phyloP scores from a whole-genome alignment of 352 stramenopile species.

The Phytophthora ramorum region DNA sequence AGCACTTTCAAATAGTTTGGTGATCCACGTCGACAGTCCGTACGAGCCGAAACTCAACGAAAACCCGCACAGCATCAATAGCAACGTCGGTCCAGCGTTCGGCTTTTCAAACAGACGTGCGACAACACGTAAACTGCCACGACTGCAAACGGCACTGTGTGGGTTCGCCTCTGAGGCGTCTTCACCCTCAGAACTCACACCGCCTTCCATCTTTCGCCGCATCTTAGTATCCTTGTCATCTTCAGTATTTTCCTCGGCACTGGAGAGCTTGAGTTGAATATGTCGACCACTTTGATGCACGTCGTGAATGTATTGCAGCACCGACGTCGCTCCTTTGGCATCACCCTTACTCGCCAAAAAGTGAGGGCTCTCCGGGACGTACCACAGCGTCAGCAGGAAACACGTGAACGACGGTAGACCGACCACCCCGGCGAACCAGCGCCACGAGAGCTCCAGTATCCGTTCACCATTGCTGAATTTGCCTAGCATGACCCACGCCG shows the following conservation, averaged over 20 bases:
- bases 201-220: slow-evolving; percentile 21
- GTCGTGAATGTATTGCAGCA: slow-evolving; percentile 72
- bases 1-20: slow-evolving; percentile 90
- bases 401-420: slow-evolving; percentile 78
- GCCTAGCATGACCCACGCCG: slow-evolving; percentile 88
- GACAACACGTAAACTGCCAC: slow-evolving; percentile 58
- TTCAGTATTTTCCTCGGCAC: slow-evolving; percentile 50
- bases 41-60: slow-evolving; percentile 92
- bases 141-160: slow-evolving; percentile 56
- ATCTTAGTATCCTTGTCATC: slow-evolving; percentile 19
- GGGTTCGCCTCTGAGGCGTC: neutral
- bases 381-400: slow-evolving; percentile 64
- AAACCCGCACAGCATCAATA: slow-evolving; percentile 77
- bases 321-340: slow-evolving; percentile 50
- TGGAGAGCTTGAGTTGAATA: slow-evolving; percentile 79
- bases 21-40: slow-evolving; percentile 94
- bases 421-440: slow-evolving; percentile 81
- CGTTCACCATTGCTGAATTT: slow-evolving; percentile 63
- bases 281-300: slow-evolving; percentile 51
- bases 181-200: neutral
- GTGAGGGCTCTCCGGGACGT: slow-evolving; percentile 86
- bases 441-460: slow-evolving; percentile 82
- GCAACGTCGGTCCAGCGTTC: slow-evolving; percentile 50
- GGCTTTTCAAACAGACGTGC: slow-evolving; percentile 56
- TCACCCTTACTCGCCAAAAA: slow-evolving; percentile 77